phyloP scores from a whole-genome alignment of 257 asterid genomes.

The Solanum microdontum region DNA sequence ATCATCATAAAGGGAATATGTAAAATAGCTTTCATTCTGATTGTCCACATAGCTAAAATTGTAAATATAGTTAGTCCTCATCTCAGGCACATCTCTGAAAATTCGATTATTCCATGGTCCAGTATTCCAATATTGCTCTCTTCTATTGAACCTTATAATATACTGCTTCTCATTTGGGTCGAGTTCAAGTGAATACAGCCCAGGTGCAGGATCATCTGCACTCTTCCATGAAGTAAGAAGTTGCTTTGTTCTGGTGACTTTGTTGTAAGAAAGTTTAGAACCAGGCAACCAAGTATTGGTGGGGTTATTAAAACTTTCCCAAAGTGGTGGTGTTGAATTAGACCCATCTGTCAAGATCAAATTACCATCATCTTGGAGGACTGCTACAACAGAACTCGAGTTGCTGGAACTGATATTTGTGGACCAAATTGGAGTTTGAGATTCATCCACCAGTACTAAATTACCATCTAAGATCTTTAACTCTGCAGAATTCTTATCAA shows the following conservation, averaged over 20 bases:
- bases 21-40: constrained; percentile 29
- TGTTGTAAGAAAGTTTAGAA: constrained; percentile 43
- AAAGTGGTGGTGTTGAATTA: constrained; percentile 11
- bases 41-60: constrained; percentile 17
- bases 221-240: constrained; percentile 71
- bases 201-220: constrained; percentile 63
- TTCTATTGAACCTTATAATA: constrained; percentile 41
- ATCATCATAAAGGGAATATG: constrained; percentile 11
- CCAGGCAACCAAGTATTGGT: constrained; percentile 66
- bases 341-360: constrained; percentile 35
- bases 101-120: constrained; percentile 55
- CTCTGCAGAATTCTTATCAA: constrained; percentile 12
- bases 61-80: constrained; percentile 14
- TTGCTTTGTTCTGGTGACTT: constrained; percentile 24
- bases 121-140: constrained; percentile 43
- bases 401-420: constrained; percentile 20
- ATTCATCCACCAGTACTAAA: constrained; percentile 27
- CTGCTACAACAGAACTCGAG: constrained; percentile 30
- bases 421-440: constrained; percentile 37
- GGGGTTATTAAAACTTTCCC: constrained; percentile 63
- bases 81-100: constrained; percentile 48
- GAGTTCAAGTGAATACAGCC: constrained; percentile 56
- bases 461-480: constrained; percentile 18
- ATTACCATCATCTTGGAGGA: constrained; percentile 55
- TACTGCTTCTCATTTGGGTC: constrained; percentile 28